Percentiles rank a stretch among this genome's conserved stretches.
These are phyloP conservation scores for Cochlearia excelsa DNA, from an alignment of 345 rosid species.

Conservation along the genomic window DNA sequence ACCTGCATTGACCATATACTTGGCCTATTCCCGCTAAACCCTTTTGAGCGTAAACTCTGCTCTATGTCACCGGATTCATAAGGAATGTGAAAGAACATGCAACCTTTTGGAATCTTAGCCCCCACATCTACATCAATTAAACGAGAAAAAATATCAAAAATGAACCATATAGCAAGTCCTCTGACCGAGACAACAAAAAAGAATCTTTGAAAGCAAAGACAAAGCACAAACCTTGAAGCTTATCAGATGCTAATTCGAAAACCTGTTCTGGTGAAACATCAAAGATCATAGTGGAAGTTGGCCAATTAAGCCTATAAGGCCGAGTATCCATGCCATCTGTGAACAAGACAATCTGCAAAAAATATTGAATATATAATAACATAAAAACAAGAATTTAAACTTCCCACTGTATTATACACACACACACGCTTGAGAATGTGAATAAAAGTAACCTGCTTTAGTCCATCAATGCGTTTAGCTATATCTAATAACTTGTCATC, in stretches of 20 bases:
- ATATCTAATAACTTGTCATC: slow-evolving; percentile 71
- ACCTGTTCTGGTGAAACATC: slow-evolving; percentile 69
- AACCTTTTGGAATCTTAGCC: slow-evolving; percentile 70
- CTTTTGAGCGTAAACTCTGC: slow-evolving; percentile 49
- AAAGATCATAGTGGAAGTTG: slow-evolving; percentile 71
- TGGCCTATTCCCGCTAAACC: slow-evolving; percentile 69
- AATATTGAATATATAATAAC: no score
- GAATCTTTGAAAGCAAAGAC: slow-evolving; percentile 1
- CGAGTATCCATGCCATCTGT: slow-evolving; percentile 96
- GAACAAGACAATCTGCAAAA: slow-evolving; percentile 76
- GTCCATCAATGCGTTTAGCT: slow-evolving; percentile 60
- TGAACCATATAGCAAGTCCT: no score
- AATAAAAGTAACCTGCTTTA: slow-evolving; percentile 58
- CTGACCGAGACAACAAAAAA: neutral
- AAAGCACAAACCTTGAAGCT: slow-evolving; percentile 59
- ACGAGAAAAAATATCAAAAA: neutral
- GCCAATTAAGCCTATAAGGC: slow-evolving; percentile 90
- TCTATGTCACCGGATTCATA: slow-evolving; percentile 47
- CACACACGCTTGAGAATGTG: no score
- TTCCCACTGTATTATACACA: neutral
- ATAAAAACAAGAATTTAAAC: neutral
- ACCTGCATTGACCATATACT: slow-evolving; percentile 94
- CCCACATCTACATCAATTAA: slow-evolving; percentile 59
- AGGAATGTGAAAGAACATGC: slow-evolving; percentile 73
- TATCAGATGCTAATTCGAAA: slow-evolving; percentile 51